Evolutionary conservation across 805 yeast species (phyloP).

Genomic region (Maudiozyma barnettii): DNA sequence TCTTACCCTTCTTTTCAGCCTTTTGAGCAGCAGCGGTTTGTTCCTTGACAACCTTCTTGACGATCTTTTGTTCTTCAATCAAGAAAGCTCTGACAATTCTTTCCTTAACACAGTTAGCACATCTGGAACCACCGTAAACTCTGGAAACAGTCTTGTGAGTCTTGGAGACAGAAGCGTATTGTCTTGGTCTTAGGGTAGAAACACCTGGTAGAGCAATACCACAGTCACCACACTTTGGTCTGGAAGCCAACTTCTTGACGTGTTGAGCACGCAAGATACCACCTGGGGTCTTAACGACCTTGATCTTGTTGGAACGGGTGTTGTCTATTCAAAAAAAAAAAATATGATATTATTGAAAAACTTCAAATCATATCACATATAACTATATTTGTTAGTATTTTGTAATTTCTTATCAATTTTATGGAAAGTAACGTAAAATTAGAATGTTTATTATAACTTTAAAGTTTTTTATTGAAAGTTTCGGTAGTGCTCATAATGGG

Average conservation of each 20-base stretch:
- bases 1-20: constrained; percentile 34
- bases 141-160: constrained; percentile 97
- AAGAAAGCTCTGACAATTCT: constrained; percentile 99
- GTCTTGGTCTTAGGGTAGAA: constrained; percentile 94
- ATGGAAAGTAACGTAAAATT: no score
- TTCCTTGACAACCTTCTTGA: constrained; percentile 97
- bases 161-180: constrained; percentile 89
- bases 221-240: constrained; percentile 85
- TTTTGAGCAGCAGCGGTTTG: constrained; percentile 81
- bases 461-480: no score
- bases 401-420: no score
- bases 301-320: constrained; percentile 99
- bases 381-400: neutral
- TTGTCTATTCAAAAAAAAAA: constrained; percentile 50
- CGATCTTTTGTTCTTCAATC: constrained; percentile 99
- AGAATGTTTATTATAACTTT: no score
- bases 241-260: constrained; percentile 81
- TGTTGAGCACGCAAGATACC: constrained; percentile 97
- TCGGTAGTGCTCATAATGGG: no score
- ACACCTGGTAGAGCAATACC: constrained; percentile 77
- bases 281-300: constrained; percentile 99
- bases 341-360: neutral
- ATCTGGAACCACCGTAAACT: constrained; percentile 98
- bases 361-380: no score
- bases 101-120: constrained; percentile 98